Evolutionary conservation across 495 filamentous ascomycete genomes (phyloP).

Genomic region (Neurospora discreta): DNA sequence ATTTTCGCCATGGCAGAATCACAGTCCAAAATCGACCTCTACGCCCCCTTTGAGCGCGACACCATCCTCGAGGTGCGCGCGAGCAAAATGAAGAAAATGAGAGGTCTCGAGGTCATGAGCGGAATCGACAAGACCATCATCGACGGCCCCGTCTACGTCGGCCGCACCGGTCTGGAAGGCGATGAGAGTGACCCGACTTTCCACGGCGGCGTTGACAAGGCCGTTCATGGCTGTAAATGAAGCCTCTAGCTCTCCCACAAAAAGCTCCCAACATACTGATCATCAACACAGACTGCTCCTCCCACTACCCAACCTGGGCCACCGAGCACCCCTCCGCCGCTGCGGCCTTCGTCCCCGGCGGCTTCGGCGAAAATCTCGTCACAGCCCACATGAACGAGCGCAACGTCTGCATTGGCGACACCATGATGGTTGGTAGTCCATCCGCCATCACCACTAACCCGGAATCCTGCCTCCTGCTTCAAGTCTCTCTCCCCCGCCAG

Average conservation of each 20-base stretch:
- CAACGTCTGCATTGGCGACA: constrained; percentile 48
- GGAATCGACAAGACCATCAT: constrained; percentile 42
- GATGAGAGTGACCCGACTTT: constrained; percentile 47
- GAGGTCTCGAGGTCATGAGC: constrained; percentile 28
- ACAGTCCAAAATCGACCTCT: constrained; percentile 22
- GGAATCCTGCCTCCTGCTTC: neutral
- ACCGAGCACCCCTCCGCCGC: constrained; percentile 32
- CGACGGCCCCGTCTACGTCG: constrained; percentile 29
- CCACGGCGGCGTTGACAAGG: constrained; percentile 45
- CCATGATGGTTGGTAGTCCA: constrained; percentile 24
- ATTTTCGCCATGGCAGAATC: constrained; percentile 9
- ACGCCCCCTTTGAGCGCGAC: constrained; percentile 31
- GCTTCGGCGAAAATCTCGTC: constrained; percentile 49
- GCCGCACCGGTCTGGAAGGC: constrained; percentile 33
- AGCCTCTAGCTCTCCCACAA: too few species aligned
- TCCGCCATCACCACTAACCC: too few species aligned
- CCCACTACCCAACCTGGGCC: constrained; percentile 41
- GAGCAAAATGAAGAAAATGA: constrained; percentile 39
- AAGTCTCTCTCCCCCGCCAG: constrained; percentile 4
- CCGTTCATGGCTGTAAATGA: constrained; percentile 17
- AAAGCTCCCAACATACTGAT: too few species aligned
- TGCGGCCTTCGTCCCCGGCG: constrained; percentile 35
- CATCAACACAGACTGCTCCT: constrained; percentile 30
- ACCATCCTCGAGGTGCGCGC: constrained; percentile 42
- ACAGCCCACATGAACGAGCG: constrained; percentile 39